These are phyloP conservation scores for Pleurotus eryngii DNA, from an alignment of 768 basidiomycete genomes.

Conservation along the genomic window DNA sequence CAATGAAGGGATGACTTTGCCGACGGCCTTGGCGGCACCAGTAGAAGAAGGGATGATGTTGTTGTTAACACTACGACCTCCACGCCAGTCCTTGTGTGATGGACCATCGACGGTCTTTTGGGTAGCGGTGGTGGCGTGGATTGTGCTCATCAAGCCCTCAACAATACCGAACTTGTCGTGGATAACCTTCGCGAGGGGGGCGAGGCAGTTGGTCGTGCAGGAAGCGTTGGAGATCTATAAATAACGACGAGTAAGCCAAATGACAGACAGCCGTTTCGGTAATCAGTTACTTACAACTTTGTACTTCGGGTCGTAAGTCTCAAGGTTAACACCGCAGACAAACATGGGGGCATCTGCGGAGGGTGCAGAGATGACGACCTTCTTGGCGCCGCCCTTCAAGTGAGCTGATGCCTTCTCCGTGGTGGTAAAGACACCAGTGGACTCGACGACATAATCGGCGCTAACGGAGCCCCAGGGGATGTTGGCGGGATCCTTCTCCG, in stretches of 20 bases:
- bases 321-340: constrained; percentile 94
- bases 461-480: constrained; percentile 82
- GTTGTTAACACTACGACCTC: constrained; percentile 91
- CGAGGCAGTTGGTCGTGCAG: constrained; percentile 99
- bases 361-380: constrained; percentile 98
- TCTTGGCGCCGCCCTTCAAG: constrained; percentile 98
- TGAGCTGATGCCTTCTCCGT: constrained; percentile 90
- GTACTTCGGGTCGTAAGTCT: constrained; percentile 84
- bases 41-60: constrained; percentile 99
- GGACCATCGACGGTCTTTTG: constrained; percentile 95
- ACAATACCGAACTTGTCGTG: constrained; percentile 95
- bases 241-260: not conserved
- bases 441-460: constrained; percentile 94
- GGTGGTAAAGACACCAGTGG: constrained; percentile 99
- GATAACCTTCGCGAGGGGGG: constrained; percentile 98
- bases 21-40: constrained; percentile 98
- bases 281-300: constrained; percentile 59
- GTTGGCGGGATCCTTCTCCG: constrained; percentile 81
- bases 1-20: constrained; percentile 96
- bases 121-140: constrained; percentile 95
- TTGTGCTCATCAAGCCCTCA: constrained; percentile 98
- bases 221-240: constrained; percentile 93
- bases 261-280: not conserved
- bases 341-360: constrained; percentile 97
- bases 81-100: constrained; percentile 95